phyloP scores from a whole-genome alignment of 768 basidiomycete species.

The Naganishia onofrii region DNA sequence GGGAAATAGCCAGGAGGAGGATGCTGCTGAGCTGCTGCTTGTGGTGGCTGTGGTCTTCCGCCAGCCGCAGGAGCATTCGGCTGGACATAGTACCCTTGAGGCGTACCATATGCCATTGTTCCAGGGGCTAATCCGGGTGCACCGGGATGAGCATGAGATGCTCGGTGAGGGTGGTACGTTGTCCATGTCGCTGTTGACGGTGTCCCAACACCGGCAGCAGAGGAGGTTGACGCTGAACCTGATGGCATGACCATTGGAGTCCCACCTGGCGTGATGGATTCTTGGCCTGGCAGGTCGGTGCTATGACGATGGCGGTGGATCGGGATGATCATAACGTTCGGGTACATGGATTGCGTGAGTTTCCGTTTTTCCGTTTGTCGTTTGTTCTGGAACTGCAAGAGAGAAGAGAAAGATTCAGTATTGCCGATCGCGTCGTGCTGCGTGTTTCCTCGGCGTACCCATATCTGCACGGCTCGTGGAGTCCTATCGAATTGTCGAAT shows the following conservation, averaged over 20 bases:
- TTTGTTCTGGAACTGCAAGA: constrained; percentile 34
- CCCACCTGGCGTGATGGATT: background rate
- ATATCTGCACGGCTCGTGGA: constrained; percentile 33
- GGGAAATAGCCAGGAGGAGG: background rate
- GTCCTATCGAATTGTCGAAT: background rate
- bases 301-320: constrained; percentile 8
- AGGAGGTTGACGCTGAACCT: background rate
- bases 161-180: constrained; percentile 19
- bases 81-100: constrained; percentile 7
- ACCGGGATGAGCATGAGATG: constrained; percentile 9
- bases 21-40: background rate
- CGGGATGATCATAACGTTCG: constrained; percentile 33
- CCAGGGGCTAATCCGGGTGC: background rate
- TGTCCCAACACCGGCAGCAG: background rate
- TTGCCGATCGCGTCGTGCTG: background rate
- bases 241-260: background rate
- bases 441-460: constrained; percentile 16
- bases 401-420: background rate
- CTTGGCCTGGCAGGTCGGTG: background rate
- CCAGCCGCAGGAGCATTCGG: background rate
- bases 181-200: constrained; percentile 7
- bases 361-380: constrained; percentile 33
- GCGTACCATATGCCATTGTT: constrained; percentile 1
- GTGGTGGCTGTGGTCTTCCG: background rate
- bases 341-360: constrained; percentile 26